phyloP scores from a whole-genome alignment of 768 basidiomycete species.

The Lanmaoa rubissima region DNA sequence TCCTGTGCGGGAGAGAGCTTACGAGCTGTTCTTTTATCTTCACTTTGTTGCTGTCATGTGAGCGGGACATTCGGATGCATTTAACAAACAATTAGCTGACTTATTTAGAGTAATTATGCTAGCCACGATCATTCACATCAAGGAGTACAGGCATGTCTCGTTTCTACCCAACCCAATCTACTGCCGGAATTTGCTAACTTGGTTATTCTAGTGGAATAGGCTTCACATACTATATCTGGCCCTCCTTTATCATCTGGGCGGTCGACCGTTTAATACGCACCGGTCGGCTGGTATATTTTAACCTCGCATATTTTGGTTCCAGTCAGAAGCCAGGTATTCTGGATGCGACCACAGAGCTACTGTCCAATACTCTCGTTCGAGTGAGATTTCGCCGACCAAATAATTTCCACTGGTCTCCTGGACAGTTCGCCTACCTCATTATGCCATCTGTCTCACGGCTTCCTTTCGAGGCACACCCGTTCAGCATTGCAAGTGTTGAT shows the following conservation, averaged over 20 bases:
- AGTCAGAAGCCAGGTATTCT: conserved; percentile 20
- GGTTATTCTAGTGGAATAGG: conserved; percentile 14
- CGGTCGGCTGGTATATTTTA: conserved; percentile 41
- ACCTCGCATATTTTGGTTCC: conserved; percentile 36
- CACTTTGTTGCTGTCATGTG: conserved; percentile 46
- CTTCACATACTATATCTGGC: conserved; percentile 41
- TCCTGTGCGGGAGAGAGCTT: conserved; percentile 46
- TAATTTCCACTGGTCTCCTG: conserved; percentile 49
- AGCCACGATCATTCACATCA: conserved; percentile 42
- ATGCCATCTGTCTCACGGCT: conserved; percentile 43
- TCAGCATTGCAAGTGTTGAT: conserved; percentile 50
- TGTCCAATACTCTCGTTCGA: conserved; percentile 44
- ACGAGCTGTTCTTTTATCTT: conserved; percentile 49
- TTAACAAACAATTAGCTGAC: conserved; percentile 39
- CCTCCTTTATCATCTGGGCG: conserved; percentile 52
- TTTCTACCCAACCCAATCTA: conserved; percentile 13
- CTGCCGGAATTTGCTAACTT: neutral
- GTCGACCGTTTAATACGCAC: conserved; percentile 48
- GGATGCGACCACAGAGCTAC: conserved; percentile 38
- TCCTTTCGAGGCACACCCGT: conserved; percentile 54
- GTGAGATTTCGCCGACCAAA: conserved; percentile 43
- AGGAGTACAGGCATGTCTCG: conserved; percentile 28
- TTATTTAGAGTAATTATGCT: conserved; percentile 29
- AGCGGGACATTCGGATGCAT: conserved; percentile 7
- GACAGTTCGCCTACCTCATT: conserved; percentile 51